phyloP scores from a whole-genome alignment of 768 basidiomycete species.

The Auriculariales sp. region DNA sequence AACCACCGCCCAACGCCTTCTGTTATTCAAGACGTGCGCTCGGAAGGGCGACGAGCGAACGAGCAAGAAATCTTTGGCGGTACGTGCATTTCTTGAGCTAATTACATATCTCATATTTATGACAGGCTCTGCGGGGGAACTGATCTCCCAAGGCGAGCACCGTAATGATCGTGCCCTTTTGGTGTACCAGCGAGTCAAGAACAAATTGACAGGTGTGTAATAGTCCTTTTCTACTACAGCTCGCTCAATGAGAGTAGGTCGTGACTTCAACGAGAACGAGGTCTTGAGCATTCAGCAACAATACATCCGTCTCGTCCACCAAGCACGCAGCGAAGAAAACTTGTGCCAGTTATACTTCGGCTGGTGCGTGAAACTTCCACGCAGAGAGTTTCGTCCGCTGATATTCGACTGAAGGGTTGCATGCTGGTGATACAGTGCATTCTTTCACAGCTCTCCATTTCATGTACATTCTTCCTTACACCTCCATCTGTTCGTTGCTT shows the following conservation, averaged over 20 bases:
- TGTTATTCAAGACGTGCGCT: conserved; percentile 9
- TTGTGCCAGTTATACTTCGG: conserved; percentile 29
- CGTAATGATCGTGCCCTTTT: conserved; percentile 28
- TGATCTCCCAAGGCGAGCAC: conserved; percentile 20
- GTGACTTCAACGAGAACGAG: conserved; percentile 29
- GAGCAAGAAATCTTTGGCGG: conserved; percentile 26
- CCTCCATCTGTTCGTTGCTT: too few relatives aligned
- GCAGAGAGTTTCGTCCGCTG: neutral
- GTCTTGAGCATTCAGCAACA: conserved; percentile 25
- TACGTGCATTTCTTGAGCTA: conserved; percentile 10
- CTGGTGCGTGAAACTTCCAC: conserved; percentile 14
- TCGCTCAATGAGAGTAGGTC: conserved; percentile 12
- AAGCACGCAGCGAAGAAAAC: conserved; percentile 29
- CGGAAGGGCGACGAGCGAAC: conserved; percentile 19
- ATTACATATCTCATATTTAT: neutral
- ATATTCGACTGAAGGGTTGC: neutral
- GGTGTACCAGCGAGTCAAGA: conserved; percentile 29
- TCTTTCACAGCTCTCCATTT: too few relatives aligned
- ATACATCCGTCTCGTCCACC: conserved; percentile 27
- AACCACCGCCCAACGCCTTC: conserved; percentile 1
- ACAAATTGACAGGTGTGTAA: conserved; percentile 26
- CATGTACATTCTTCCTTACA: too few relatives aligned
- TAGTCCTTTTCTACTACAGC: neutral
- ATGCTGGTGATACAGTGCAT: neutral
- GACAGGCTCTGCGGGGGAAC: conserved; percentile 11